A percentile compares a stretch with the other conserved stretches of the same genome.
These are phyloP conservation scores for Gynandropsis gynandra DNA, from an alignment of 345 rosid genomes.

Conservation along the genomic window DNA sequence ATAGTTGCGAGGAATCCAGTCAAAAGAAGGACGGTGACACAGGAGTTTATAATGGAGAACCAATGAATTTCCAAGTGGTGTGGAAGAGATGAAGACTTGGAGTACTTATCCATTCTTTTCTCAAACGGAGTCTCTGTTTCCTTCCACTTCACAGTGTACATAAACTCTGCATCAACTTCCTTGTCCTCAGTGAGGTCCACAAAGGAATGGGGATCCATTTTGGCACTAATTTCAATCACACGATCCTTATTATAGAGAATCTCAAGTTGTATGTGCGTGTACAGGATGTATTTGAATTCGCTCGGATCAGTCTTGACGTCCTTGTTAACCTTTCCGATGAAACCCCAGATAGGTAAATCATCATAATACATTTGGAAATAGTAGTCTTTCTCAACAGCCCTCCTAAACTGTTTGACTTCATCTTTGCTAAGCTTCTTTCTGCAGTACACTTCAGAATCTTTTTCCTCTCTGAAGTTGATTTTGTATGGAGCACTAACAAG, in stretches of 20 bases:
- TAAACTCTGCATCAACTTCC: slow-evolving; percentile 67
- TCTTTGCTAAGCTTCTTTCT: slow-evolving; percentile 39
- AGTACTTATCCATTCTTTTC: slow-evolving; percentile 86
- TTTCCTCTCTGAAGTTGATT: slow-evolving; percentile 56
- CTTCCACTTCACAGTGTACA: slow-evolving; percentile 86
- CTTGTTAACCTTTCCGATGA: slow-evolving; percentile 76
- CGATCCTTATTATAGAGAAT: slow-evolving; percentile 66
- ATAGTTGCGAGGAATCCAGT: slow-evolving; percentile 91
- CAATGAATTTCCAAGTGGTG: slow-evolving; percentile 92
- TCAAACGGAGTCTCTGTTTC: slow-evolving; percentile 75
- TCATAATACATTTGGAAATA: slow-evolving; percentile 89
- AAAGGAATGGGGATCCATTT: slow-evolving; percentile 62
- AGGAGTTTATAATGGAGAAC: slow-evolving; percentile 86
- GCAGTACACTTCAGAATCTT: slow-evolving; percentile 53
- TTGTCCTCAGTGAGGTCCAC: slow-evolving; percentile 78
- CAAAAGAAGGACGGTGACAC: slow-evolving; percentile 84
- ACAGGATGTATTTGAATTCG: slow-evolving; percentile 59
- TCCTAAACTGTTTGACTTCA: slow-evolving; percentile 48
- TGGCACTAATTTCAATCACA: slow-evolving; percentile 63
- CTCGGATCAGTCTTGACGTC: slow-evolving; percentile 54
- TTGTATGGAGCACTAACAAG: slow-evolving; percentile 72
- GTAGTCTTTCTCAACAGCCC: slow-evolving; percentile 59
- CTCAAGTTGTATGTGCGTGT: slow-evolving; percentile 70
- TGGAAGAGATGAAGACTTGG: slow-evolving; percentile 74
- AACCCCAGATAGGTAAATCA: slow-evolving; percentile 89